Percentiles rank a stretch among this genome's conserved stretches.
These are phyloP conservation scores for Macadamia integrifolia DNA, from an alignment of 164 flowering plant species.

Conservation along the genomic window DNA sequence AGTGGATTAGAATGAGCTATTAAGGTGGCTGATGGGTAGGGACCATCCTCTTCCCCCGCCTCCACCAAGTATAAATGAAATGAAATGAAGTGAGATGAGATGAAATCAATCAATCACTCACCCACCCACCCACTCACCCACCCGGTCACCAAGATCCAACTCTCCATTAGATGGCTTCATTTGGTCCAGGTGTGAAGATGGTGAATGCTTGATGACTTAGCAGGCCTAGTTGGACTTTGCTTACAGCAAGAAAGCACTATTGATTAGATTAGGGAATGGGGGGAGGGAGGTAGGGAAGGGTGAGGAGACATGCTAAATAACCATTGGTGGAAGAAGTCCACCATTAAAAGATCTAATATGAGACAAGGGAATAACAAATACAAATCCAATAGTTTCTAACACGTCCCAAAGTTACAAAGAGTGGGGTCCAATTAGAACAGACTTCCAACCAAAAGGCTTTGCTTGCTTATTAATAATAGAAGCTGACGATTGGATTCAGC, in stretches of 20 bases:
- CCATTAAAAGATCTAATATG: slow-evolving; percentile 25
- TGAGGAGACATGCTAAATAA: not conserved
- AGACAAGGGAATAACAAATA: slow-evolving; percentile 48
- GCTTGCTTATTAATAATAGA: slow-evolving; percentile 23
- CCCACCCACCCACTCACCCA: slow-evolving; percentile 12
- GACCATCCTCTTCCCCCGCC: slow-evolving; percentile 12
- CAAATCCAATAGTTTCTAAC: slow-evolving; percentile 28
- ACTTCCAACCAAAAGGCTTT: slow-evolving; percentile 42
- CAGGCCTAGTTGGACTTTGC: slow-evolving; percentile 42
- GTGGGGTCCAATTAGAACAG: slow-evolving; percentile 40
- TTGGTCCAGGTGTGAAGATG: slow-evolving; percentile 34
- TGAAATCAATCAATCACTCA: slow-evolving; percentile 30
- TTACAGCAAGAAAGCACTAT: slow-evolving; percentile 14
- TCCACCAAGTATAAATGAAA: slow-evolving; percentile 5
- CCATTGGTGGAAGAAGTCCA: slow-evolving; percentile 39
- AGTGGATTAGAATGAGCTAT: slow-evolving; percentile 10
- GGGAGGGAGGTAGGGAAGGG: slow-evolving; percentile 1
- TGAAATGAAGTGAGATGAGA: slow-evolving; percentile 18
- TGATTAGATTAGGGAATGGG: slow-evolving; percentile 11
- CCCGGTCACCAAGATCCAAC: slow-evolving; percentile 5
- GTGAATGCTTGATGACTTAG: slow-evolving; percentile 34
- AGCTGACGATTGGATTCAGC: slow-evolving; percentile 39
- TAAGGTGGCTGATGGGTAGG: slow-evolving; percentile 24
- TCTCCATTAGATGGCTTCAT: slow-evolving; percentile 9
- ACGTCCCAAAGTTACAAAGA: slow-evolving; percentile 30